phyloP scores from a whole-genome alignment of 2,329 filamentous ascomycete genomes.

The Neofusicoccum umdonicola region DNA sequence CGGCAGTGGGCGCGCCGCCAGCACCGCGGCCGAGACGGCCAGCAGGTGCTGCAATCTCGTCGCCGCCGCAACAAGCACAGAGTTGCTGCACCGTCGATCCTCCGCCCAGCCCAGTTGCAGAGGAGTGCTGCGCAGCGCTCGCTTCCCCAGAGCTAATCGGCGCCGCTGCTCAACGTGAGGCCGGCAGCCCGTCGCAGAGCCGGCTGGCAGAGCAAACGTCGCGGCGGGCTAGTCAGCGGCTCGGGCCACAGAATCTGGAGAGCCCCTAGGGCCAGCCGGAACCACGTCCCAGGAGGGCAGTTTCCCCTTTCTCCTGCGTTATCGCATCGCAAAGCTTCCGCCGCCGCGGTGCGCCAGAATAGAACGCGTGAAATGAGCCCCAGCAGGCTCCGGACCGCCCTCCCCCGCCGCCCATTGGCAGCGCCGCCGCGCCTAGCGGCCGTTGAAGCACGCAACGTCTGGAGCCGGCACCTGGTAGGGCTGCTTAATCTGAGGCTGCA shows the following conservation, averaged over 20 bases:
- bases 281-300: not conserved
- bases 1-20: no score
- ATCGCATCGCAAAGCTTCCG: conserved; percentile 2
- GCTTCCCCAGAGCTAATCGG: not conserved
- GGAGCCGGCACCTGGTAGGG: not conserved
- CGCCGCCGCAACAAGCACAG: not conserved
- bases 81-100: not conserved
- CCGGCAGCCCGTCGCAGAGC: not conserved
- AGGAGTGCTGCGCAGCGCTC: not conserved
- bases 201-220: not conserved
- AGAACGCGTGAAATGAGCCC: not conserved
- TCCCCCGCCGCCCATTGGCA: not conserved
- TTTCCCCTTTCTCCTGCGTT: conserved; percentile 8
- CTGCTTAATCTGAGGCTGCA: not conserved
- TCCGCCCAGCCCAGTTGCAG: not conserved
- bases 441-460: conserved; percentile 13
- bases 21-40: no score
- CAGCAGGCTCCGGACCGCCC: not conserved
- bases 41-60: not conserved
- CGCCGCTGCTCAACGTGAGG: not conserved
- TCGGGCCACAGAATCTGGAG: conserved; percentile 1
- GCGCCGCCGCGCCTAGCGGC: not conserved
- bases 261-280: not conserved
- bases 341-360: not conserved
- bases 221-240: not conserved